Base-by-base conservation (phyloP, 202 grass and related monocot species). In the Carex arenaria region DNA sequence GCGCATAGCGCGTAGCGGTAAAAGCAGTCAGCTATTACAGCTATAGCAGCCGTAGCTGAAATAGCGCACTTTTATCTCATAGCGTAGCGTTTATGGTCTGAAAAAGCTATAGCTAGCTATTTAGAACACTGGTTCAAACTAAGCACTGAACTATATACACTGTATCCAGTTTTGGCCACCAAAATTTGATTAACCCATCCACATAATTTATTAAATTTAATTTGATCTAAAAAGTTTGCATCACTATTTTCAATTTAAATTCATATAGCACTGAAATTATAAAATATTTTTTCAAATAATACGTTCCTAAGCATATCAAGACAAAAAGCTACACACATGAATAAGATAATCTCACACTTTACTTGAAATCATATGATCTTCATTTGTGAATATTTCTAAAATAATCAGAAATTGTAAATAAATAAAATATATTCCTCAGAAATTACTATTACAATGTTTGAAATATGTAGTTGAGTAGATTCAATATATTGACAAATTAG, bases 61-160 rank as follows among this genome's bases (percentile, higher is more conserved):
- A n/a, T n/a, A n/a, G n/a, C n/a, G n/a, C n/a, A n/a, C n/a, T n/a
- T n/a, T n/a, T n/a, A n/a, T n/a, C n/a, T n/a, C n/a, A n/a, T n/a
- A n/a, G n/a, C n/a, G n/a, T n/a, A n/a, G n/a, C n/a, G n/a, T n/a
- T n/a, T n/a, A n/a, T n/a, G n/a, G n/a, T n/a, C n/a, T n/a, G n/a
- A n/a, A n/a, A n/a, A n/a, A n/a, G n/a, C n/a, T n/a, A n/a, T n/a
- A n/a, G n/a, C n/a, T n/a, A n/a, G n/a, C n/a, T n/a, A n/a, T n/a
- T n/a, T n/a, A n/a, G n/a, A n/a, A n/a, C n/a, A n/a, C n/a, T n/a
- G n/a, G 71, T 88, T 26, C 9, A 79, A n/a, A 59, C 61, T 60
- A 34, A 32, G 72, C 54, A 23, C 85, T 84, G 92, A 79, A 70
- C 80, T 63, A 90, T 63, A 57, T 79, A 80, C 79, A 78, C 79